phyloP scores from a whole-genome alignment of 805 yeast species.

The Metschnikowia corniflorae region DNA sequence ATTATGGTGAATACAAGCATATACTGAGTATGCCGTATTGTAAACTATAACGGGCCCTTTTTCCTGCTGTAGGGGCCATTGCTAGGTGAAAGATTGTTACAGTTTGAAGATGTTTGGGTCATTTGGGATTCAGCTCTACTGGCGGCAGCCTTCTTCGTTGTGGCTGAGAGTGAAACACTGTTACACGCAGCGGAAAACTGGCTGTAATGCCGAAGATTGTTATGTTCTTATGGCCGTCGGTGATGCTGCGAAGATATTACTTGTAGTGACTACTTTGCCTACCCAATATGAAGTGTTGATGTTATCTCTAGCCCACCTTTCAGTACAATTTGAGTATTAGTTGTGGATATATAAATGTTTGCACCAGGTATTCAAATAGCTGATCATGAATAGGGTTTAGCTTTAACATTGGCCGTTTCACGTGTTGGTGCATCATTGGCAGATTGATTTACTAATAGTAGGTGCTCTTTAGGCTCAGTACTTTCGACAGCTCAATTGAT shows the following conservation, averaged over 20 bases:
- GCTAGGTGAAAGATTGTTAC: conserved; percentile 2
- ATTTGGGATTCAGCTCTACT: conserved; percentile 2
- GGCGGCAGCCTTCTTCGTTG: conserved; percentile 3
- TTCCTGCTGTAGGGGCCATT: conserved; percentile 1
- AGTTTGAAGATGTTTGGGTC: conserved; percentile 1
- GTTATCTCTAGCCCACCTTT: too few relatives aligned
- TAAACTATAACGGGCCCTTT: conserved; percentile 4
- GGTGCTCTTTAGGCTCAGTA: too few relatives aligned
- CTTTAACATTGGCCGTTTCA: not conserved
- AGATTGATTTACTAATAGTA: not conserved
- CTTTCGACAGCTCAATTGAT: too few relatives aligned
- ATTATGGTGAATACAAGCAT: conserved; percentile 2
- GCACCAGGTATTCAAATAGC: not conserved
- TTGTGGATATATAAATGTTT: too few relatives aligned
- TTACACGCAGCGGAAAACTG: too few relatives aligned
- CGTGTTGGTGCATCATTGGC: not conserved
- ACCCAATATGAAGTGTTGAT: too few relatives aligned
- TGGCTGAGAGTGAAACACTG: not conserved
- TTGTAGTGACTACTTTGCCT: too few relatives aligned
- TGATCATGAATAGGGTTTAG: not conserved
- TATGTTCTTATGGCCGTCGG: too few relatives aligned
- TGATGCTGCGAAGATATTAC: too few relatives aligned
- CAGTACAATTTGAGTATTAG: too few relatives aligned
- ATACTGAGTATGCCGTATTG: conserved; percentile 6
- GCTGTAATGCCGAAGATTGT: too few relatives aligned